phyloP scores from a whole-genome alignment of 495 filamentous ascomycete species.

The Copromyces sp. region DNA sequence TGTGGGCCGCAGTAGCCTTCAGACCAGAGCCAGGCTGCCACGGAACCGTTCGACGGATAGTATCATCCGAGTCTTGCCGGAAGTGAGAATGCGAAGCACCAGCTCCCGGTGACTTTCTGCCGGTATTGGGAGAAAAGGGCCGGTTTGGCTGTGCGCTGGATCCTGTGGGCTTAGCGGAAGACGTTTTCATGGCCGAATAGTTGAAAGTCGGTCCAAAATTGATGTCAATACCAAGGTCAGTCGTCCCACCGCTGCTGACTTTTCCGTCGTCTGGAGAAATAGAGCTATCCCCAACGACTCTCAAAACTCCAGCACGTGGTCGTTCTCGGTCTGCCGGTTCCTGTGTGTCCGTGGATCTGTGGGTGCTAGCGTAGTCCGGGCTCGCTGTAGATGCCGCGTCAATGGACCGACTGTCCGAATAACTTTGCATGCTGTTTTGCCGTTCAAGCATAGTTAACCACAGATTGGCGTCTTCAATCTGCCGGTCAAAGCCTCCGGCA shows the following conservation, averaged over 20 bases:
- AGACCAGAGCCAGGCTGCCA: slow-evolving; percentile 68
- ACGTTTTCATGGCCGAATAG: slow-evolving; percentile 33
- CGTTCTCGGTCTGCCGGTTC: slow-evolving; percentile 45
- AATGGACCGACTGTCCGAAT: slow-evolving; percentile 34
- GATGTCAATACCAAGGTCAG: slow-evolving; percentile 36
- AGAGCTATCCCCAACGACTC: slow-evolving; percentile 55
- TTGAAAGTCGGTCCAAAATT: slow-evolving; percentile 84
- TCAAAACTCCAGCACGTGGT: slow-evolving; percentile 73
- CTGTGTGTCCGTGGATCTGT: slow-evolving; percentile 51
- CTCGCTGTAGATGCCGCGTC: slow-evolving; percentile 39
- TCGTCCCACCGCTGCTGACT: neutral
- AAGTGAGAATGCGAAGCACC: slow-evolving; percentile 26
- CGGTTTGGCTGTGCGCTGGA: slow-evolving; percentile 28
- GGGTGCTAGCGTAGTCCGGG: slow-evolving; percentile 61
- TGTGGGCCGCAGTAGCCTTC: slow-evolving; percentile 29
- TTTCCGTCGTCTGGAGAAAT: slow-evolving; percentile 20
- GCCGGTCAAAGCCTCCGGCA: slow-evolving; percentile 52
- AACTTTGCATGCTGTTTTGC: slow-evolving; percentile 27
- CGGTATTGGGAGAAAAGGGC: slow-evolving; percentile 30
- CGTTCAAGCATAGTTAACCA: slow-evolving; percentile 14
- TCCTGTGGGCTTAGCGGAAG: slow-evolving; percentile 13
- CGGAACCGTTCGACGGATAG: slow-evolving; percentile 49
- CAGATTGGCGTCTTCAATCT: slow-evolving; percentile 53
- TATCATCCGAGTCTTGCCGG: slow-evolving; percentile 38
- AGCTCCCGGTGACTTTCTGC: slow-evolving; percentile 31